A percentile compares a stretch with the other conserved stretches of the same genome.
Evolutionary conservation across 2,329 filamentous ascomycete genomes (phyloP).

Genomic region (Diaporthe vaccinii): DNA sequence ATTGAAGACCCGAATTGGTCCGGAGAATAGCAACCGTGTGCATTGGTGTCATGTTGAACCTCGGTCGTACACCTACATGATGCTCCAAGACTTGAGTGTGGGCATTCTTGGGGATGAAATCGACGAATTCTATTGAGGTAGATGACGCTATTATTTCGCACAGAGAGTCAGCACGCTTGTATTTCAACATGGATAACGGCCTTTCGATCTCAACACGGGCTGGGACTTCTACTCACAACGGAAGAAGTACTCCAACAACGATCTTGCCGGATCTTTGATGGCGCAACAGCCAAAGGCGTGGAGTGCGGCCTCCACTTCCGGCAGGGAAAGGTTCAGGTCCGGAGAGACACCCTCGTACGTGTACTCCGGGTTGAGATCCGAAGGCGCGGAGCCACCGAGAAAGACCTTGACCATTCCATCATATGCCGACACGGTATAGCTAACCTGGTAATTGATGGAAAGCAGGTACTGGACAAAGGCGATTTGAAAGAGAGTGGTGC

Average conservation of each 20-base stretch:
- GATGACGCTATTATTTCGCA: not conserved
- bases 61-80: accelerated
- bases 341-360: accelerated
- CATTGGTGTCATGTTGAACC: not conserved
- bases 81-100: not conserved
- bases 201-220: too few species aligned
- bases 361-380: not conserved
- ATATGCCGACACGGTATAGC: accelerated
- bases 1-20: not conserved
- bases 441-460: accelerated
- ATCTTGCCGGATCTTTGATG: not conserved
- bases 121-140: not conserved
- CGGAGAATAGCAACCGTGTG: not conserved
- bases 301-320: not conserved
- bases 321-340: not conserved
- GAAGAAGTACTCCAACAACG: not conserved
- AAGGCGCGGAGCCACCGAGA: accelerated
- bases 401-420: not conserved
- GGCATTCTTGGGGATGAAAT: not conserved
- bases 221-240: not conserved
- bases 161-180: not conserved
- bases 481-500: not conserved
- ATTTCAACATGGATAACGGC: too few species aligned
- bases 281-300: not conserved
- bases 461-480: not conserved